Evolutionary conservation across 2,329 filamentous ascomycete species (phyloP), one percentile per base, ranked within the genome.

Genomic region (Aspergillus quadrilineatus): DNA sequence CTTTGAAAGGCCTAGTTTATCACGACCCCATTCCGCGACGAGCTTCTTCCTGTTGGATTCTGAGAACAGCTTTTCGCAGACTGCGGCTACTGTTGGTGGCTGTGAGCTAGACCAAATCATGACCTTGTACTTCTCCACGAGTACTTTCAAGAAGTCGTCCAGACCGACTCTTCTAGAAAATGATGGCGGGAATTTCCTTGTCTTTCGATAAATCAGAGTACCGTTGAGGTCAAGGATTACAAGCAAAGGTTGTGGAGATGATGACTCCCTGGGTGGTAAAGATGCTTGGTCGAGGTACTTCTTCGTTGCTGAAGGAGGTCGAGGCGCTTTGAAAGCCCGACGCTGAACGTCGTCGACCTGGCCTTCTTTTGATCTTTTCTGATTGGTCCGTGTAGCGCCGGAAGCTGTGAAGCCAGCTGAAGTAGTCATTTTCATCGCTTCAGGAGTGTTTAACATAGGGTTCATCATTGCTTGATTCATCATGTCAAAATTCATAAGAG

Each of bases 161-260:
- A 94, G 82, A 61, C 86, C 80, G 0, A 89, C 89, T 0, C 94
- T 88, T 61, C 81, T 75, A 43, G 85, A 75, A 69, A 92, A 89
- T 42, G 72, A 70, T 8, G 78, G 80, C 3, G 80, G 78, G 1
- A 75, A 67, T 28, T 69, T 70, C 45, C 78, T 77, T 51, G 78
- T 79, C 7, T 85, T 87, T 4, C 94, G 88, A 75, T 84, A 81
- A 57, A 97, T 82, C 1, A 99, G 81, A 0, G 93, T 97, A 60
- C 94, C 94, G 72, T 97, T 99, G 37, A 99, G 83, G 74, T 99
- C 94, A 60, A 97, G 84, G 46, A 97, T 84, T 50, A 99, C 80
- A 22, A 99, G 85, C 34, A 96, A 81, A 14, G 82, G 83, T 41
- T 84, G 84, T 1, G 86, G 82, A 1, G 71, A 50, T 0, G 72